Evolutionary conservation across 257 asterid species (phyloP), one percentile per base, ranked within the genome.

Genomic region (Hygrophila difformis): DNA sequence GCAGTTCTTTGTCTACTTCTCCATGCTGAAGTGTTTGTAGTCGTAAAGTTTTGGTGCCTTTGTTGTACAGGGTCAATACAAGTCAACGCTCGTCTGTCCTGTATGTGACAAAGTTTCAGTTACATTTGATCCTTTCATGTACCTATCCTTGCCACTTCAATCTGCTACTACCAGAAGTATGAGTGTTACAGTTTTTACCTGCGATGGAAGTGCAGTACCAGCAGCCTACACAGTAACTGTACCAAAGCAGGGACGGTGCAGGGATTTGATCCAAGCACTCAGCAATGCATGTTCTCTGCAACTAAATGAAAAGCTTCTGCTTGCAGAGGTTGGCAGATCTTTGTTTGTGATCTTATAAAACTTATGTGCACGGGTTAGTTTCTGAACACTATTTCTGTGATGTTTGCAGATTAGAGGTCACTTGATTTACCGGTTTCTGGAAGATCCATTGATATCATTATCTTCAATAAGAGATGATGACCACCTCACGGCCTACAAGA

Each of bases 101-200:
- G 75, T 63, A 39, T 91, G 99, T 64, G 76, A 78, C 61, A 91
- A 91, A 69, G 84, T 91, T 55, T 91, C 99, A 3, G 81, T 91
- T 34, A 91, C 96, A 49, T 91, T 91, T 40, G 99, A 91, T 69
- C 99, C 99, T 12, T 86, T 86, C 79, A 91, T 91, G 99, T 91
- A 91, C 57, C 85, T 91, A 33, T 91, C 99, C 45, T 51, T 91
- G 74, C 96, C 99, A 1, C 93, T 91, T 64, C 96, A 82, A 72
- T 69, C 94, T 2, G 76, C 99, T 18, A 73, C 85, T 48, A 68
- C 82, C 47, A 92, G 99, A 21, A 82, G 71, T 64, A 91, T 86
- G 95, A 80, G 93, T 1, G 83, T 91, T 37, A 91, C 99, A 22
- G 84, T 91, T 56, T 91, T 91, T 61, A 82, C 99, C 12, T 79